These are phyloP conservation scores for Cutaneotrichosporon sp. DNA, from an alignment of 1,284 basidiomycete species.

Conservation along the genomic window DNA sequence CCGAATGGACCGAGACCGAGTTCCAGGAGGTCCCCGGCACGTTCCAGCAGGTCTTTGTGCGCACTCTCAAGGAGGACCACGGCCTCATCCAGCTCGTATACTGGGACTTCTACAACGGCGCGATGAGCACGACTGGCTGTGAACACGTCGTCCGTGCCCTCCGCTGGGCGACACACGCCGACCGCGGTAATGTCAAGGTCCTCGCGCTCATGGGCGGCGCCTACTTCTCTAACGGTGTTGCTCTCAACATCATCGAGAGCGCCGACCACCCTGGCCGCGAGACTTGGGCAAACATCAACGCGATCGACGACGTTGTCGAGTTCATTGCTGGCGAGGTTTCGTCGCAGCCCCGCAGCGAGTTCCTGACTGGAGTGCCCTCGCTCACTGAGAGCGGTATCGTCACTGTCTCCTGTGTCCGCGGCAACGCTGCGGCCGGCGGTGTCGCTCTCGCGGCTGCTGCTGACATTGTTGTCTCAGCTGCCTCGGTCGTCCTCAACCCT, in stretches of 20 bases:
- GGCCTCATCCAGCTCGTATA: slow-evolving; percentile 51
- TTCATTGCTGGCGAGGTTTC: slow-evolving; percentile 43
- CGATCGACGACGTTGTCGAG: slow-evolving; percentile 53
- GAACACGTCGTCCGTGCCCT: slow-evolving; percentile 50
- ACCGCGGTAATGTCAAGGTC: slow-evolving; percentile 46
- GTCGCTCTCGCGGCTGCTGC: slow-evolving; percentile 55
- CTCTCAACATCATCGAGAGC: slow-evolving; percentile 56
- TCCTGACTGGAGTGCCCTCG: slow-evolving; percentile 38
- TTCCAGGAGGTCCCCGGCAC: slow-evolving; percentile 45
- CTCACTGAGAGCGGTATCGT: slow-evolving; percentile 52
- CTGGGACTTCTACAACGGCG: slow-evolving; percentile 57
- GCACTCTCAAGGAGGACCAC: slow-evolving; percentile 40
- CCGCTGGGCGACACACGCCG: slow-evolving; percentile 46
- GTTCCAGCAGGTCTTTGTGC: slow-evolving; percentile 55
- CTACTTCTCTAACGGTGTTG: slow-evolving; percentile 57
- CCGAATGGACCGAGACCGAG: slow-evolving; percentile 47
- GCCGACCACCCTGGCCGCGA: slow-evolving; percentile 50
- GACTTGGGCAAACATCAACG: slow-evolving; percentile 57
- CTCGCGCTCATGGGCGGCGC: slow-evolving; percentile 53
- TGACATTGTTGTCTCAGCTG: slow-evolving; percentile 52
- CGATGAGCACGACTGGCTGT: slow-evolving; percentile 54
- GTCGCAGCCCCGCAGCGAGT: slow-evolving; percentile 36
- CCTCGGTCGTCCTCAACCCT: slow-evolving; percentile 54
- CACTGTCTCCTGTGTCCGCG: slow-evolving; percentile 55
- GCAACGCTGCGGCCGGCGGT: slow-evolving; percentile 57